A percentile compares a stretch with the other conserved stretches of the same genome.
Conservation (phyloP, 225 moss, liverwort and hornwort genomes). For the Neckera pumila region DNA sequence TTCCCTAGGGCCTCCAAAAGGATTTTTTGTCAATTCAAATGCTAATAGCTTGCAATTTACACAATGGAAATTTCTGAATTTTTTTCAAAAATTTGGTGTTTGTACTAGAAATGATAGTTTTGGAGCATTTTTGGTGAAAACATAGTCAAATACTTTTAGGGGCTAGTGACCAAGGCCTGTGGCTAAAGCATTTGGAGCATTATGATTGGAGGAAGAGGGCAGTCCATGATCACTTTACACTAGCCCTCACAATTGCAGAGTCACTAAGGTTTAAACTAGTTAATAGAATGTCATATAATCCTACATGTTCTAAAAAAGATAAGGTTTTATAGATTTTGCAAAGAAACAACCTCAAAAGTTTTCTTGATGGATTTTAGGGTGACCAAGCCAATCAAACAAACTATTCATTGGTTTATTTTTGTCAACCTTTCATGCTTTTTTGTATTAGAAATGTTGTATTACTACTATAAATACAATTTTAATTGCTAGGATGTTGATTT, state of each 20-base stretch:
- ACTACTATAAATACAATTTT: not conserved
- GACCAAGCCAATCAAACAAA: not conserved
- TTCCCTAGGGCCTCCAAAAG: too few species aligned
- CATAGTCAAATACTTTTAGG: too few species aligned
- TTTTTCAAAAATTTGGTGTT: too few species aligned
- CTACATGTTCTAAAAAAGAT: not conserved
- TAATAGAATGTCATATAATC: not conserved
- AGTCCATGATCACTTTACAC: rapidly evolving
- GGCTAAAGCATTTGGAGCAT: not conserved
- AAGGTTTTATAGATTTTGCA: not conserved
- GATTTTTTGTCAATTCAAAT: too few species aligned
- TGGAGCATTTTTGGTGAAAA: too few species aligned
- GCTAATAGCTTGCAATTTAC: too few species aligned
- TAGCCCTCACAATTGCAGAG: not conserved
- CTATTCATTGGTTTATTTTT: not conserved
- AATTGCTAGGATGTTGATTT: not conserved
- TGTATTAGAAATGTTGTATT: not conserved
- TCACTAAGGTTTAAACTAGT: not conserved
- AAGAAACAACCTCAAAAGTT: rapidly evolving
- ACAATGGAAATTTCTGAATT: too few species aligned
- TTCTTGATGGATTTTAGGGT: not conserved
- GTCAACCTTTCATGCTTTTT: not conserved
- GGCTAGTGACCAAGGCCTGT: not conserved
- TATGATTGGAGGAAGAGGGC: not conserved
- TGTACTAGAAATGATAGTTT: too few species aligned